Base-by-base conservation (phyloP, 257 asterid genomes). In the Buddleja alternifolia region DNA sequence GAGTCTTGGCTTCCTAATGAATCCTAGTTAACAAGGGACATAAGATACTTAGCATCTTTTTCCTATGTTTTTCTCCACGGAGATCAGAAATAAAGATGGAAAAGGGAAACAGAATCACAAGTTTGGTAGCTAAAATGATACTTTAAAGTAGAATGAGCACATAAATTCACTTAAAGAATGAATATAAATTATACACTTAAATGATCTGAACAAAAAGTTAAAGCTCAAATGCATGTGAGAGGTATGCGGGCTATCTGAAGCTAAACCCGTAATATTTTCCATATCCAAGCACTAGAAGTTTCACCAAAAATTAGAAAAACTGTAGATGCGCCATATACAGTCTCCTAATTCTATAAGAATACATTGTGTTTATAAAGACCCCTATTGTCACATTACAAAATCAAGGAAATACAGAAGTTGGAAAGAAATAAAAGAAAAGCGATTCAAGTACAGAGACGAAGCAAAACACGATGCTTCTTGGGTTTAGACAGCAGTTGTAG, bases 1-100 rank as follows among this genome's bases (percentile, higher is more conserved):
- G 88, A 80, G 79, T 90, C 96, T 63, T 76, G 86, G 67, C 81
- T 86, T 57, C 90, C 94, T 81, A 90, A 75, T 63, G 95, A 79
- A 67, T 85, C 98, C 97, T 93, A 74, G 71, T 70, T 48, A 24
- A 63, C 56, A 66, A 29, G 48, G n/a, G 70, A 81, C 61, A 51
- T 32, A 59, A 40, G 45, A 74, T 10, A 37, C 45, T 75, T 39
- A 70, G 65, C 32, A 57, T 53, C 46, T 60, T 19, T 24, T 72
- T 74, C 23, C 16, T 66, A 4, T 40, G 54, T 48, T 48, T 69
- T 56, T 10, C 40, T 62, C 37, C 51, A 55, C 10, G 55, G 52
- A 66, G 67, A 44, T 11, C 34, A 55, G 29, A 69, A 45, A 37
- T 23, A 67, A 14, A 53, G 12, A 23, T 12, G 21, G 4, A 63